Percentiles rank a stretch among this genome's conserved stretches.
Evolutionary conservation across 2,329 filamentous ascomycete species (phyloP).

Genomic region (Neurospora crassa): DNA sequence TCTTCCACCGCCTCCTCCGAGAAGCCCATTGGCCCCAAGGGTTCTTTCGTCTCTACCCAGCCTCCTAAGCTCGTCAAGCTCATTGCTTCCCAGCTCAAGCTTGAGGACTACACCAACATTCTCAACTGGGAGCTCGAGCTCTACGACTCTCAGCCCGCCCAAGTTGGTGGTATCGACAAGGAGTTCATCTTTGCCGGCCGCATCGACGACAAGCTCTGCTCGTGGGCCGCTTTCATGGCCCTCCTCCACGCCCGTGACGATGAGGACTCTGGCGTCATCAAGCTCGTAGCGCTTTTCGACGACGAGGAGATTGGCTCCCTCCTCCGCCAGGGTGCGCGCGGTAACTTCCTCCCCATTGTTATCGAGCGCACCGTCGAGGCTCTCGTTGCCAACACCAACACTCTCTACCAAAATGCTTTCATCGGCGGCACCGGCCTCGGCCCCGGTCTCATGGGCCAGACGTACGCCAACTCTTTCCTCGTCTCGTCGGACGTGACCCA

Average conservation of each 20-base stretch:
- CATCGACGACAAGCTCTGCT: slow-evolving; percentile 97
- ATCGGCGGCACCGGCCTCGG: slow-evolving; percentile 31
- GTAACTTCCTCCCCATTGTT: slow-evolving; percentile 76
- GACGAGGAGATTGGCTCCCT: slow-evolving; percentile 93
- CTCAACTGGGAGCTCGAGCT: slow-evolving; percentile 97
- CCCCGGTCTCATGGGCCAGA: slow-evolving; percentile 62
- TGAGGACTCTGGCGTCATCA: slow-evolving; percentile 59
- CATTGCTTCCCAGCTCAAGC: slow-evolving; percentile 68
- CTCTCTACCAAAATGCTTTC: background rate
- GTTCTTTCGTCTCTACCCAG: slow-evolving; percentile 73
- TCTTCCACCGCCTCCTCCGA: slow-evolving; percentile 24
- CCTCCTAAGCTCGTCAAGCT: slow-evolving; percentile 76
- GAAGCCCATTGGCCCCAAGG: slow-evolving; percentile 47
- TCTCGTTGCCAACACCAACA: slow-evolving; percentile 39
- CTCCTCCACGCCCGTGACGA: slow-evolving; percentile 58
- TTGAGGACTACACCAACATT: slow-evolving; percentile 64
- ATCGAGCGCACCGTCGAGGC: slow-evolving; percentile 75
- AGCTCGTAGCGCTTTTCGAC: slow-evolving; percentile 89
- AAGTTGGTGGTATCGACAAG: slow-evolving; percentile 73
- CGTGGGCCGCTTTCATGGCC: slow-evolving; percentile 79
- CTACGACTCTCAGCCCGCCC: slow-evolving; percentile 80
- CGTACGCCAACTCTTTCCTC: slow-evolving; percentile 85
- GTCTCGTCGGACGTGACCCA: slow-evolving; percentile 90
- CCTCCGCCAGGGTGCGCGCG: slow-evolving; percentile 78
- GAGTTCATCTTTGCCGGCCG: slow-evolving; percentile 93